These are phyloP conservation scores for Elymus sibiricus DNA, from an alignment of 176 grass and related monocot species.

Conservation along the genomic window DNA sequence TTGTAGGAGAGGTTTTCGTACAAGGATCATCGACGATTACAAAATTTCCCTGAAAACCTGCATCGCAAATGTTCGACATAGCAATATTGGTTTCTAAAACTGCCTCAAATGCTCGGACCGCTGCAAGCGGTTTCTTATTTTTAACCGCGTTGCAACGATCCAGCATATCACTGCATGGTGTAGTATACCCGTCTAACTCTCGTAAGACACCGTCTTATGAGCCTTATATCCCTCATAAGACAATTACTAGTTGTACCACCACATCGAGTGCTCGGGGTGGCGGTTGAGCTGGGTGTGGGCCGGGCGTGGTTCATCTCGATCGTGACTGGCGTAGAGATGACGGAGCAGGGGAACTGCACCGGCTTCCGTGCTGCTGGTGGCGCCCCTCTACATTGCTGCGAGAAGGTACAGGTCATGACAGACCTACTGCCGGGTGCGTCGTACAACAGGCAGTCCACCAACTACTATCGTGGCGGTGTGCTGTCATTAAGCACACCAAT, in stretches of 20 bases:
- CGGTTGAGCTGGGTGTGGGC: conserved; percentile 61
- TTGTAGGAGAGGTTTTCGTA: too few relatives aligned
- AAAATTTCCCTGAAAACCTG: too few relatives aligned
- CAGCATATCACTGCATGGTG: too few relatives aligned
- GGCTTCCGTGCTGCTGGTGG: neutral
- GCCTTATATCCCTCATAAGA: neutral
- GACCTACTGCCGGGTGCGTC: conserved; percentile 44
- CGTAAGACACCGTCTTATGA: too few relatives aligned
- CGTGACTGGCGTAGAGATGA: conserved; percentile 41
- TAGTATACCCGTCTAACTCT: too few relatives aligned
- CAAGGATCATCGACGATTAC: too few relatives aligned
- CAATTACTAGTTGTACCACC: conserved; percentile 69
- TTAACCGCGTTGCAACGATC: too few relatives aligned
- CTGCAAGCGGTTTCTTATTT: too few relatives aligned
- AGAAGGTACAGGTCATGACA: conserved; percentile 25
- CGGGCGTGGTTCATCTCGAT: conserved; percentile 43
- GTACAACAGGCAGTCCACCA: conserved; percentile 40
- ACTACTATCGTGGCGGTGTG: conserved; percentile 55
- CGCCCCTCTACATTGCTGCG: conserved; percentile 42
- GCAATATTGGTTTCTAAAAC: too few relatives aligned
- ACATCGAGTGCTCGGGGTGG: conserved; percentile 69
- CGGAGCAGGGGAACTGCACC: conserved; percentile 56
- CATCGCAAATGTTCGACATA: too few relatives aligned
- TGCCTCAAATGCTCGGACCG: too few relatives aligned
- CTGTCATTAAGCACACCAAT: too few relatives aligned